Conservation (phyloP, 2,329 filamentous ascomycete genomes). For the Colletotrichum sp. region DNA sequence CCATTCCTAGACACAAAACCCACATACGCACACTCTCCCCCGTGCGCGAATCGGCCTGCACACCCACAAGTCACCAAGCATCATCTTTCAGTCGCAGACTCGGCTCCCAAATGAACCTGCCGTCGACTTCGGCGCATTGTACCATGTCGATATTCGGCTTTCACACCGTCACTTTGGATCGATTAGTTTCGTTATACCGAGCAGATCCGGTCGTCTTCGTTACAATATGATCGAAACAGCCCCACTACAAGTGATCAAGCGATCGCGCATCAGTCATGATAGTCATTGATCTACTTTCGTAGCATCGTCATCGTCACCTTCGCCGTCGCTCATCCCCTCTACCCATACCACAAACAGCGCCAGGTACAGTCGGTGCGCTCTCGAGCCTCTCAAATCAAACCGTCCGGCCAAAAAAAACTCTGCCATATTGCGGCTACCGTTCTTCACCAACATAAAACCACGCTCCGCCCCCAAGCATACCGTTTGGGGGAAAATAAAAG, state of each 20-base stretch:
- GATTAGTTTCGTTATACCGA: neutral
- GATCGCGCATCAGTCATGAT: conserved; percentile 18
- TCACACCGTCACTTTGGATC: neutral
- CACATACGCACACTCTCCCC: neutral
- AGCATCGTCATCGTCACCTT: conserved; percentile 8
- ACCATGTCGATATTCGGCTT: neutral
- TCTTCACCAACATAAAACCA: neutral
- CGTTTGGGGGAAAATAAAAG: neutral
- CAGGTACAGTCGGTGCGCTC: neutral
- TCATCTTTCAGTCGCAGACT: neutral
- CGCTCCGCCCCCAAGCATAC: neutral
- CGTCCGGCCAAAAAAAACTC: neutral
- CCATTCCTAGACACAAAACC: neutral
- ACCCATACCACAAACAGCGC: neutral
- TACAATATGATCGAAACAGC: neutral
- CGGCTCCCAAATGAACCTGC: neutral
- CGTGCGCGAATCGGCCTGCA: neutral
- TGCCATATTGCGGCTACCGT: neutral
- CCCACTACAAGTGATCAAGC: neutral
- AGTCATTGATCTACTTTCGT: conserved; percentile 19
- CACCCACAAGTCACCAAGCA: neutral
- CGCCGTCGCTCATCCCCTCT: conserved; percentile 10
- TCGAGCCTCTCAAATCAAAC: neutral
- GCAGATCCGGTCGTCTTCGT: neutral
- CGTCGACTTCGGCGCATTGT: neutral